Evolutionary conservation across 2,329 filamentous ascomycete genomes (phyloP), one percentile per base, ranked within the genome.

Genomic region (Alternaria incomplexa): DNA sequence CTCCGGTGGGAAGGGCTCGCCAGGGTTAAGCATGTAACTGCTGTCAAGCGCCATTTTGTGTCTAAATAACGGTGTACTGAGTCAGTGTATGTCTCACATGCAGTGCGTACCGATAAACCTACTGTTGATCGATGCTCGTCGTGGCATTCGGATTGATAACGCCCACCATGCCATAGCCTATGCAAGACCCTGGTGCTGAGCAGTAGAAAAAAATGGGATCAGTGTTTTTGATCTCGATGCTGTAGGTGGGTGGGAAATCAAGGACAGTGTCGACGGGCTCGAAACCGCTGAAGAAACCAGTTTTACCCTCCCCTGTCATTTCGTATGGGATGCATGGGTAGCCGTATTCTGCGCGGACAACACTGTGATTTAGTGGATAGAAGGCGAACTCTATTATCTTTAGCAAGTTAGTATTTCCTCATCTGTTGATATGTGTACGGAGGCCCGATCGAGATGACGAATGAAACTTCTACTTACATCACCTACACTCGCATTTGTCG

Each of bases 121-220:
- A 40, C 36, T 80, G 77, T 30, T 56, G 57, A 6, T 63, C 56
- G 40, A 79, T 64, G 6, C 63, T 68, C 46, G 66, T 71, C 12
- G 62, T 67, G 7, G 69, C 30, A 47, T 76, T 77, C 10, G 89
- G 86, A 72, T 94, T 95, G 68, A 94, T 89, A 1, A 88, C 90
- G 5, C 91, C 91, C 17, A 95, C 86, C 91, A 95, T 95, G 40
- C 87, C 85, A 55, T 89, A 86, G 3, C 81, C 77, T 10, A 85
- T 83, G 73, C 92, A 95, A 6, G 89, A 90, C 2, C 83, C 86
- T 0, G 87, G 85, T 0, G 90, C 90, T 0, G 88, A 73, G 62
- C 77, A 80, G 68, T 81, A 81, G 72, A 78, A 81, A 62, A 76
- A 80, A 1, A 80, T 72, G 3, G 79, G 78, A 1, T 67, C 43